These are phyloP conservation scores for Ophiosphaerella korrae DNA, from an alignment of 2,329 filamentous ascomycete species.

Conservation along the genomic window DNA sequence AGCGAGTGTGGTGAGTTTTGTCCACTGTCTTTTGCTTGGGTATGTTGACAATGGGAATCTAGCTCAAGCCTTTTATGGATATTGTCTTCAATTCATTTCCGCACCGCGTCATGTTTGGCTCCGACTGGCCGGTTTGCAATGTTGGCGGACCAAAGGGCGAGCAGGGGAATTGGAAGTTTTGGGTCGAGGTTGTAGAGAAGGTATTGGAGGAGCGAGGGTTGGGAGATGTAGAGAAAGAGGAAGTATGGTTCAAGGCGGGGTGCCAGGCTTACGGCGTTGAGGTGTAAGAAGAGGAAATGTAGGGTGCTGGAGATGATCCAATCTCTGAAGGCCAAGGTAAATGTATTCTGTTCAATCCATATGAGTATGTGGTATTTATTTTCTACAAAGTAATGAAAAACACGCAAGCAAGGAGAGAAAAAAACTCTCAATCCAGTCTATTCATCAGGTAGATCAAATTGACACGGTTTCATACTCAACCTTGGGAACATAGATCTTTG, in stretches of 20 bases:
- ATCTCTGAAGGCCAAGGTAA: no score
- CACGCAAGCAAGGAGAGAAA: no score
- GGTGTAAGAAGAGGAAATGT: background rate
- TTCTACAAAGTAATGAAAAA: no score
- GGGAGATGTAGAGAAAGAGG: constrained; percentile 63
- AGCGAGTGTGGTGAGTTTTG: constrained; percentile 22
- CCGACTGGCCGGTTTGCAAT: constrained; percentile 93
- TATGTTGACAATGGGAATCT: no score
- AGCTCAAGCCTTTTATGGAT: constrained; percentile 6
- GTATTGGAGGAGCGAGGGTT: constrained; percentile 62
- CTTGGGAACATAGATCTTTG: no score
- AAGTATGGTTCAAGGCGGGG: constrained; percentile 76
- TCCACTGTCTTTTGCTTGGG: no score
- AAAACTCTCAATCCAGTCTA: no score
- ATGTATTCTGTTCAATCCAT: no score
- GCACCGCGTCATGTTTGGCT: constrained; percentile 81
- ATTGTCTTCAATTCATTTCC: constrained; percentile 71
- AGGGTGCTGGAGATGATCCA: no score
- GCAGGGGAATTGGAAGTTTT: constrained; percentile 71
- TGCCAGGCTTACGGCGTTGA: constrained; percentile 67
- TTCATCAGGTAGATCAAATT: no score
- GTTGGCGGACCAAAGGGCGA: constrained; percentile 62
- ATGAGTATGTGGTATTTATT: no score
- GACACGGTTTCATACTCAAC: no score
- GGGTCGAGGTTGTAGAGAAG: constrained; percentile 72